These are phyloP conservation scores for Reutealis trisperma DNA, from an alignment of 345 rosid species.

Conservation along the genomic window DNA sequence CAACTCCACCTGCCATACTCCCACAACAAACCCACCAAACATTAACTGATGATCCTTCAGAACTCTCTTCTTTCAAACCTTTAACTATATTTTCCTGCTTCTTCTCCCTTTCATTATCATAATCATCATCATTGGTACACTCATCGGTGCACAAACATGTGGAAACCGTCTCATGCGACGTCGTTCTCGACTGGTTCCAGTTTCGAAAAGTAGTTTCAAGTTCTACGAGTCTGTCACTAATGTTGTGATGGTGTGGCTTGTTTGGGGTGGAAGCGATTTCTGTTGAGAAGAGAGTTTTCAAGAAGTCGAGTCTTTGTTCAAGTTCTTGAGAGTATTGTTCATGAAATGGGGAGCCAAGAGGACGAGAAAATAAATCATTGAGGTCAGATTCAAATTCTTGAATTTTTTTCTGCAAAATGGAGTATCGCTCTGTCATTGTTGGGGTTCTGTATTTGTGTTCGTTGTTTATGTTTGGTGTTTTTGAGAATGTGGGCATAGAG, in stretches of 20 bases:
- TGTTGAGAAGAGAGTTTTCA: conserved; percentile 41
- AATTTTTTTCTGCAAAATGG: conserved; percentile 45
- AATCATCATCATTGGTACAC: conserved; percentile 15
- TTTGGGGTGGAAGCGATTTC: conserved; percentile 40
- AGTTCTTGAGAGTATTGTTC: conserved; percentile 29
- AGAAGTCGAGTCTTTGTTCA: conserved; percentile 39
- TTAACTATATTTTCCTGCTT: conserved; percentile 1
- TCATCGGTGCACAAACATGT: conserved; percentile 21
- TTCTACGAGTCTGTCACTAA: conserved; percentile 27
- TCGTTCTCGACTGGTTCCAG: conserved; percentile 19
- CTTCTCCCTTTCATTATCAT: neutral
- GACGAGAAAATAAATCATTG: conserved; percentile 19
- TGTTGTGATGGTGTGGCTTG: conserved; percentile 28
- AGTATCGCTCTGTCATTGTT: conserved; percentile 35
- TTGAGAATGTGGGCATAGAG: neutral
- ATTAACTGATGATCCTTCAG: neutral
- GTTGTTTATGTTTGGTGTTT: neutral
- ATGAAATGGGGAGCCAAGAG: conserved; percentile 11
- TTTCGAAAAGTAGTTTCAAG: conserved; percentile 29
- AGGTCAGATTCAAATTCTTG: conserved; percentile 38
- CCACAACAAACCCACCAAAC: conserved; percentile 10
- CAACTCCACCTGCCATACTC: conserved; percentile 27
- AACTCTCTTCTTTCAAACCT: neutral
- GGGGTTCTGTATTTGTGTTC: too few relatives aligned
- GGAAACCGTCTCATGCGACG: neutral